phyloP scores from a whole-genome alignment of 331 rosid genomes.

The Quercus lobata region DNA sequence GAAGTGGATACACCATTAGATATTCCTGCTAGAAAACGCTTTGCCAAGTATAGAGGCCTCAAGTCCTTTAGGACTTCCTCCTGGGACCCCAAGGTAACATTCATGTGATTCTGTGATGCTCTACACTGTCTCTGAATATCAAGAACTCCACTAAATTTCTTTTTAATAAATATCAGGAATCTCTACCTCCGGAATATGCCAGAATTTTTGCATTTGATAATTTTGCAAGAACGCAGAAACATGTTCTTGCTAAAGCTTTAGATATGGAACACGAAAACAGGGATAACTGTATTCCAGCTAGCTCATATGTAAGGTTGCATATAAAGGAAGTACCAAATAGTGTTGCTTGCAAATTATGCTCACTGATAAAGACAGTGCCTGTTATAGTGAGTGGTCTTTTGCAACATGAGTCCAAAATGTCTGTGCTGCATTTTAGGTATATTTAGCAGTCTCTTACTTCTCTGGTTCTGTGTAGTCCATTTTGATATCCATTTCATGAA shows the following conservation, averaged over 20 bases:
- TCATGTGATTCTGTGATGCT: slow-evolving; percentile 9
- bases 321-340: slow-evolving; percentile 61
- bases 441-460: neutral
- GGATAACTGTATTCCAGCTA: slow-evolving; percentile 52
- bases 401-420: slow-evolving; percentile 92
- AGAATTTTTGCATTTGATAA: slow-evolving; percentile 81
- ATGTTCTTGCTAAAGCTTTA: slow-evolving; percentile 74
- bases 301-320: slow-evolving; percentile 74
- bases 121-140: slow-evolving; percentile 1
- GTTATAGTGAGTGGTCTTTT: slow-evolving; percentile 82
- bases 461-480: slow-evolving; percentile 2
- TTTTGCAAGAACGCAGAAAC: slow-evolving; percentile 67
- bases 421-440: slow-evolving; percentile 94
- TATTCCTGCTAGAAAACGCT: slow-evolving; percentile 78
- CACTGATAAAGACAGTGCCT: slow-evolving; percentile 39
- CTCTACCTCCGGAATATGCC: slow-evolving; percentile 81
- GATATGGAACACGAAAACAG: slow-evolving; percentile 51
- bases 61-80: slow-evolving; percentile 95
- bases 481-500: slow-evolving; percentile 1
- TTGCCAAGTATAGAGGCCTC: slow-evolving; percentile 90
- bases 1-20: slow-evolving; percentile 97
- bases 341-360: slow-evolving; percentile 60
- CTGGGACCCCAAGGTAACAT: slow-evolving; percentile 90
- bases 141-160: slow-evolving; percentile 13
- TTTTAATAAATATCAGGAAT: slow-evolving; percentile 56